Conservation (phyloP, 345 rosid genomes). For the Nasturtium officinale region DNA sequence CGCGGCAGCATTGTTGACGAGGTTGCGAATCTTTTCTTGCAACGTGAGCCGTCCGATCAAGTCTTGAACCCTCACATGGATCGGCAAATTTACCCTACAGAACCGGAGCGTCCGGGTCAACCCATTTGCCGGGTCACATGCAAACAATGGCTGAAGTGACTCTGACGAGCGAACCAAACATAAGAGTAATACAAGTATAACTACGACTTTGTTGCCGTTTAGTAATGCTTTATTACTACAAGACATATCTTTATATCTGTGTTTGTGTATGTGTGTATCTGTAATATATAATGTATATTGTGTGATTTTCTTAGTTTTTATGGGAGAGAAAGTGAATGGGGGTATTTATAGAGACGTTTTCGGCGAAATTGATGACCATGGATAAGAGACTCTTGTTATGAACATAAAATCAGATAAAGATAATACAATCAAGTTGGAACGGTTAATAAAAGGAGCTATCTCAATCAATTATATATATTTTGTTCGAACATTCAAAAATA, state of each 20-base stretch:
- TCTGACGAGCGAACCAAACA: slow-evolving; percentile 20
- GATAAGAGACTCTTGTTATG: slow-evolving; percentile 40
- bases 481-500: neutral
- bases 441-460: slow-evolving; percentile 11
- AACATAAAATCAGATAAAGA: slow-evolving; percentile 27
- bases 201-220: slow-evolving; percentile 25
- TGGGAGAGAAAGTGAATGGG: slow-evolving; percentile 14
- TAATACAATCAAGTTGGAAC: slow-evolving; percentile 18
- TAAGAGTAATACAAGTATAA: slow-evolving; percentile 33
- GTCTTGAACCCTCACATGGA: slow-evolving; percentile 73
- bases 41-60: slow-evolving; percentile 74
- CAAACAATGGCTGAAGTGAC: slow-evolving; percentile 56
- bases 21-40: slow-evolving; percentile 71
- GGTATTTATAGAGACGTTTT: slow-evolving; percentile 51
- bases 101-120: slow-evolving; percentile 57
- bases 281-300: slow-evolving; percentile 12
- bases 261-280: slow-evolving; percentile 19
- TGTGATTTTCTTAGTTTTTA: slow-evolving; percentile 4
- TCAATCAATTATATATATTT: neutral
- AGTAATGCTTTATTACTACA: slow-evolving; percentile 18
- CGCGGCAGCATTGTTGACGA: slow-evolving; percentile 78
- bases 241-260: neutral
- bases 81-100: slow-evolving; percentile 56
- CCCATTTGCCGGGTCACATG: slow-evolving; percentile 65
- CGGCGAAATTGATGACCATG: slow-evolving; percentile 25